Base-by-base conservation (phyloP, 352 stramenopile genomes). In the Pythium myriotylum region DNA sequence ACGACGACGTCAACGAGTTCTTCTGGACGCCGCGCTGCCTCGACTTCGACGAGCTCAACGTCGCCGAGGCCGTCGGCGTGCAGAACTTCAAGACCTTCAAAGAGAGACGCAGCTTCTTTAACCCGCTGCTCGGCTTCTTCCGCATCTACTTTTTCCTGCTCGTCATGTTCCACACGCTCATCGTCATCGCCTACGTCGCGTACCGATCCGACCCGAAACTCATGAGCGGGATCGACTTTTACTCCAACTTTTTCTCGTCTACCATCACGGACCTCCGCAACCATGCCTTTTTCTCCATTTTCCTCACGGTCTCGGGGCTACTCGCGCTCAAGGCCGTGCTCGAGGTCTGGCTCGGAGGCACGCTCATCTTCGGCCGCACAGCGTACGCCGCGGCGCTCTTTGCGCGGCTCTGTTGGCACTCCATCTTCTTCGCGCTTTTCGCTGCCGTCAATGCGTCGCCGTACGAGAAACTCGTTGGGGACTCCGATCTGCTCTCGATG, bases 1-100 rank as follows among this genome's bases (percentile, higher is more conserved):
- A 96, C 52, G 88, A 96, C 73, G 88, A 96, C 64, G 78, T 94
- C 53, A 96, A 96, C 70, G 88, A 96, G 70, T 95, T 96, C 59
- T 96, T 96, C 66, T 96, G 88, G 88, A 78, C 70, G 49, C 68
- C 77, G 32, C 72, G 70, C 20, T 95, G 88, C 41, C 72, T 96
- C 6, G 53, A 87, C 39, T 96, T 92, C 70, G 84, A 96, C 65
- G 84, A 93, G 54, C 77, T 80, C 40, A 94, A 88, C 41, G 81
- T 93, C 2, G 83, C 86, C 0, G 80, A 87, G 29, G 88, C 87
- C 20, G 72, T 94, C 51, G 77, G 82, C 35, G 73, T 79, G 19
- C 77, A 74, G 17, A 79, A 92, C 27, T 79, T 79, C 66, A 95
- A 95, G 76, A 92, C 86, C 33, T 95, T 94, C 77, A 87, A 90